Percentiles rank a stretch among this genome's conserved stretches.
These are phyloP conservation scores for Epichloe bromicola DNA, from an alignment of 2,329 filamentous ascomycete species.

Conservation along the genomic window DNA sequence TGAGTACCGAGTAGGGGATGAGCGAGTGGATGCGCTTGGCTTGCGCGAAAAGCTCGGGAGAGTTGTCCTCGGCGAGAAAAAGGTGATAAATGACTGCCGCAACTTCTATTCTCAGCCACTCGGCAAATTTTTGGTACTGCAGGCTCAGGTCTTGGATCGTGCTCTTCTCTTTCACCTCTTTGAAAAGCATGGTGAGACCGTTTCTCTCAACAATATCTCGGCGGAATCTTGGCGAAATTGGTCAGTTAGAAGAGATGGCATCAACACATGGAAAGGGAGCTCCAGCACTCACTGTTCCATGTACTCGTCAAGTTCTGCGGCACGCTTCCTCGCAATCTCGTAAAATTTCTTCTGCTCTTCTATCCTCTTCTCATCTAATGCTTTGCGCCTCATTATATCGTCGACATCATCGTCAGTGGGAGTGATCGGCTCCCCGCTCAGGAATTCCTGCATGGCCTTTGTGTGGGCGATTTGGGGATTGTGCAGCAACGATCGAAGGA, in stretches of 20 bases:
- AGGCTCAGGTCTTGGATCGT: slow-evolving; percentile 79
- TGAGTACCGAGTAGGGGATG: slow-evolving; percentile 83
- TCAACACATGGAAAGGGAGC: too few species aligned
- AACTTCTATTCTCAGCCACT: slow-evolving; percentile 95
- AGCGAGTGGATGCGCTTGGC: slow-evolving; percentile 88
- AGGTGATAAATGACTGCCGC: slow-evolving; percentile 94
- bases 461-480: slow-evolving; percentile 76
- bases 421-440: slow-evolving; percentile 58
- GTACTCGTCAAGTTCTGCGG: slow-evolving; percentile 87
- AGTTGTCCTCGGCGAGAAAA: slow-evolving; percentile 96
- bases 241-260: slow-evolving; percentile 9
- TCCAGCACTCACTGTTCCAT: slow-evolving; percentile 67
- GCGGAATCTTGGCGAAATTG: slow-evolving; percentile 35
- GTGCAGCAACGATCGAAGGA: slow-evolving; percentile 72
- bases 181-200: slow-evolving; percentile 82
- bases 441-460: slow-evolving; percentile 71
- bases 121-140: slow-evolving; percentile 95
- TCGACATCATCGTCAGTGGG: slow-evolving; percentile 70
- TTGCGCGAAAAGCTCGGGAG: slow-evolving; percentile 88
- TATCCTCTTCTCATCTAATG: slow-evolving; percentile 74
- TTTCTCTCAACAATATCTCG: slow-evolving; percentile 58
- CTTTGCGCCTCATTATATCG: slow-evolving; percentile 68
- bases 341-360: slow-evolving; percentile 93
- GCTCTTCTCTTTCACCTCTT: slow-evolving; percentile 82
- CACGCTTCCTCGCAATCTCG: slow-evolving; percentile 81